Evolutionary conservation across 2,329 filamentous ascomycete genomes (phyloP).

Genomic region (Ophiostoma populinum): DNA sequence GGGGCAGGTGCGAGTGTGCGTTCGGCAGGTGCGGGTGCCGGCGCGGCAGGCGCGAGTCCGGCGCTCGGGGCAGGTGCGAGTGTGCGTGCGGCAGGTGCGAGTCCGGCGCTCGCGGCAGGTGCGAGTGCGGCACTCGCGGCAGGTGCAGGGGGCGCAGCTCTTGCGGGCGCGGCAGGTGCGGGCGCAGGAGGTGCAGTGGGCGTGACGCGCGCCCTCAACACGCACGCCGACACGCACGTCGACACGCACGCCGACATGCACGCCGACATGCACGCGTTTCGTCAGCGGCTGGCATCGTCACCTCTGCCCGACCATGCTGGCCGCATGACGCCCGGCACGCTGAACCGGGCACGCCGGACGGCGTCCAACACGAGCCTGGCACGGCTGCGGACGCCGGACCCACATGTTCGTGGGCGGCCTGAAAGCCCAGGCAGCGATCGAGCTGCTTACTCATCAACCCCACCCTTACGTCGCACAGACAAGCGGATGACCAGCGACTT

Average conservation of each 20-base stretch:
- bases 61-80: too few relatives aligned
- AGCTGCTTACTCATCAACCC: constrained; percentile 31
- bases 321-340: constrained; percentile 14
- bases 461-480: constrained; percentile 54
- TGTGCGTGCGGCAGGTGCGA: too few relatives aligned
- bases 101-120: too few relatives aligned
- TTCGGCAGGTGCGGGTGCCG: too few relatives aligned
- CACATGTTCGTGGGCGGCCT: constrained; percentile 39
- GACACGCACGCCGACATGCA: too few relatives aligned
- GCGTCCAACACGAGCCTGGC: constrained; percentile 37
- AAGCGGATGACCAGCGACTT: constrained; percentile 60
- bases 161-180: not conserved
- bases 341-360: constrained; percentile 18
- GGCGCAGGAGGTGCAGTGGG: too few relatives aligned
- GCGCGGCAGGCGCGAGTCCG: too few relatives aligned
- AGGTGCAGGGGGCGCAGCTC: too few relatives aligned
- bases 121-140: too few relatives aligned
- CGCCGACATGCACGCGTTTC: too few relatives aligned
- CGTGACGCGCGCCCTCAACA: constrained; percentile 10
- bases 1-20: too few relatives aligned
- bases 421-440: constrained; percentile 43
- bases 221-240: too few relatives aligned
- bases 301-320: constrained; percentile 1
- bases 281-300: constrained; percentile 6
- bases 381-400: constrained; percentile 35